Conservation (phyloP, 495 filamentous ascomycete species). For the Lindgomyces ingoldianus region DNA sequence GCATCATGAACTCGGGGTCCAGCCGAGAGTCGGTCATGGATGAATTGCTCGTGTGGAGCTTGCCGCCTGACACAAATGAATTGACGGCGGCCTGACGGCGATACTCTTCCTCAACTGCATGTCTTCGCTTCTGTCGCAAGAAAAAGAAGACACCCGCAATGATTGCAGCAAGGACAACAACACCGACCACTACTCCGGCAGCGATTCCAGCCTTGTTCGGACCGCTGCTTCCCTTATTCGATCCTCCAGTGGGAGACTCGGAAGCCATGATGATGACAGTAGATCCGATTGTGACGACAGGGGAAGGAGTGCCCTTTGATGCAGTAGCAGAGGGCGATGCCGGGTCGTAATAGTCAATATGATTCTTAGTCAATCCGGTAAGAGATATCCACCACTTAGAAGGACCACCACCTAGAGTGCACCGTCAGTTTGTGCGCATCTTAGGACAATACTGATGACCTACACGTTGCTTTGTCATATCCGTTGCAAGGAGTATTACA, state of each 20-base stretch:
- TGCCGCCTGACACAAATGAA: conserved; percentile 62
- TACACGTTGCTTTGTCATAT: conserved; percentile 58
- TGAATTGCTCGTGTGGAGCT: conserved; percentile 55
- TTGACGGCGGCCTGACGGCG: conserved; percentile 70
- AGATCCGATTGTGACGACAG: background rate
- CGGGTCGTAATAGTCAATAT: conserved; percentile 24
- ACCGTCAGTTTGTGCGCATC: background rate
- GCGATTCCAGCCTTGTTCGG: conserved; percentile 77
- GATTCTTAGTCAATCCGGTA: conserved; percentile 47
- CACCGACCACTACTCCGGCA: conserved; percentile 82
- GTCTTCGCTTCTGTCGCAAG: conserved; percentile 70
- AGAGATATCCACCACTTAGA: conserved; percentile 53
- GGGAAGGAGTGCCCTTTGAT: background rate
- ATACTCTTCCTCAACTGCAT: conserved; percentile 77
- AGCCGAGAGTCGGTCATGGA: conserved; percentile 80
- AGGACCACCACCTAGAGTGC: conserved; percentile 55
- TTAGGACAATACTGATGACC: conserved; percentile 40
- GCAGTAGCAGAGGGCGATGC: conserved; percentile 3
- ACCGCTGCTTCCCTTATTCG: conserved; percentile 39
- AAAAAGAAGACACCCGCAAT: conserved; percentile 72
- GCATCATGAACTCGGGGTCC: conserved; percentile 79
- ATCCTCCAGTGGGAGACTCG: conserved; percentile 25
- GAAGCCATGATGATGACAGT: conserved; percentile 16
- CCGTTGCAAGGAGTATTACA: conserved; percentile 64
- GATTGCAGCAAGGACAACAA: conserved; percentile 67